Evolutionary conservation across 2,329 filamentous ascomycete species (phyloP).

Genomic region (Aquanectria penicillioides): DNA sequence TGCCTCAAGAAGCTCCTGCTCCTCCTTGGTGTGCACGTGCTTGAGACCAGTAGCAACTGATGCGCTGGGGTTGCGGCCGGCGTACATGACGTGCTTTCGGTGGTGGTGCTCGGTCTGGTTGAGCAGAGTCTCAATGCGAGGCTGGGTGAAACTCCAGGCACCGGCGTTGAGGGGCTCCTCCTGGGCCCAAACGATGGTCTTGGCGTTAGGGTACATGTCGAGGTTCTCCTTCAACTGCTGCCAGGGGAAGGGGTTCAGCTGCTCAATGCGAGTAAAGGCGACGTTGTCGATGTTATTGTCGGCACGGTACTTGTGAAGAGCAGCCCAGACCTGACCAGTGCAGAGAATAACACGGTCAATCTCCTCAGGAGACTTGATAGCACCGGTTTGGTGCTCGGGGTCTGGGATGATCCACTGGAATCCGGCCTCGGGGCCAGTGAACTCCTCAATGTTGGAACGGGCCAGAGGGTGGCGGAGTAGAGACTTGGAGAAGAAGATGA

Average conservation of each 20-base stretch:
- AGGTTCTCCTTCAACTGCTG: constrained; percentile 96
- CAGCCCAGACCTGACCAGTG: constrained; percentile 92
- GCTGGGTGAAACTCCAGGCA: constrained; percentile 97
- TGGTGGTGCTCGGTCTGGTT: constrained; percentile 94
- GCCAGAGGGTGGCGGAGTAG: constrained; percentile 93
- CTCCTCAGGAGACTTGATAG: constrained; percentile 82
- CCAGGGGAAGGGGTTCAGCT: constrained; percentile 99
- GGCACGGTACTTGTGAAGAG: constrained; percentile 89
- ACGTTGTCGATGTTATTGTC: constrained; percentile 88
- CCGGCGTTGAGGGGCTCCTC: constrained; percentile 98
- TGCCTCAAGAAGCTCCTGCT: constrained; percentile 80
- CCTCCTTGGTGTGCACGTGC: constrained; percentile 88
- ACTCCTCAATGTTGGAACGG: constrained; percentile 89
- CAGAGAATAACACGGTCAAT: constrained; percentile 96
- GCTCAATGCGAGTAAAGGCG: constrained; percentile 94
- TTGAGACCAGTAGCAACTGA: constrained; percentile 95
- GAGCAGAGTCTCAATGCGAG: constrained; percentile 93
- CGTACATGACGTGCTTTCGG: constrained; percentile 96
- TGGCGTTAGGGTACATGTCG: constrained; percentile 95
- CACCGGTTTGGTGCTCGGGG: constrained; percentile 79
- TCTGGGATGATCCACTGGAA: constrained; percentile 98
- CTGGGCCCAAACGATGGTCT: constrained; percentile 97
- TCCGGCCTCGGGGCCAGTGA: constrained; percentile 83
- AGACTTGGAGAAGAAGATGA: constrained; percentile 99
- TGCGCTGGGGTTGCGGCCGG: constrained; percentile 91